These are phyloP conservation scores for Marvania coccoides DNA, from an alignment of 139 green algal genomes.

Conservation along the genomic window DNA sequence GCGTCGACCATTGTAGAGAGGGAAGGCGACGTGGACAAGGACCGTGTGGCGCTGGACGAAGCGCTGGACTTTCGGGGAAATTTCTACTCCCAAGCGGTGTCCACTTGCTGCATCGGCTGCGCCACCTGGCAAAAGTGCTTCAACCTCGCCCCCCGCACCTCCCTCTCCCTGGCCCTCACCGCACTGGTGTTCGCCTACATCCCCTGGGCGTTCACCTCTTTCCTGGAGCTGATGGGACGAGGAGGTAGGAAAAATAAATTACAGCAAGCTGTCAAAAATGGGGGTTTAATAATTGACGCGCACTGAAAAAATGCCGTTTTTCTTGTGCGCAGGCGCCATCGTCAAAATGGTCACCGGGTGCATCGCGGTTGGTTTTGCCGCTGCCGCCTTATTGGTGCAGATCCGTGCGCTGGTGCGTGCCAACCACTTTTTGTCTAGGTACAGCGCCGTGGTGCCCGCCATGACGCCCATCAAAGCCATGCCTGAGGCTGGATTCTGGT, in stretches of 20 bases:
- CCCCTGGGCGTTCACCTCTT: slow-evolving; percentile 25
- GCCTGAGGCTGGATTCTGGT: not conserved
- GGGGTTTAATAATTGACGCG: no score
- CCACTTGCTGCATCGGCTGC: slow-evolving; percentile 33
- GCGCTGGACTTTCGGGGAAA: slow-evolving; percentile 32
- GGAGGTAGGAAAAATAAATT: no score
- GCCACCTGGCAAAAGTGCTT: slow-evolving; percentile 30
- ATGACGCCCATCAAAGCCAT: not conserved
- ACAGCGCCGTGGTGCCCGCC: not conserved
- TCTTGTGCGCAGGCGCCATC: not conserved
- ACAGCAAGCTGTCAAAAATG: no score
- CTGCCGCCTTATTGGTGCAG: slow-evolving; percentile 10
- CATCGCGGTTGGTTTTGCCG: slow-evolving; percentile 3
- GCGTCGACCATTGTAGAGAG: slow-evolving; percentile 1
- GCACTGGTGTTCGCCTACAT: slow-evolving; percentile 18
- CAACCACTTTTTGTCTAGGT: slow-evolving; percentile 4
- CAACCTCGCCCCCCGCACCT: slow-evolving; percentile 26
- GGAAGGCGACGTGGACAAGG: not conserved
- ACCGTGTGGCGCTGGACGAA: slow-evolving; percentile 8
- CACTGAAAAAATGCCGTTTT: no score
- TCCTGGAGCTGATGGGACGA: not conserved
- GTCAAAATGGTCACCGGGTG: not conserved
- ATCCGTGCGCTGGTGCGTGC: not conserved
- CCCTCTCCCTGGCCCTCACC: slow-evolving; percentile 4
- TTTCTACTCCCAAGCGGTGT: not conserved